Conservation (phyloP, 2,329 filamentous ascomycete genomes). For the Claviceps africana region DNA sequence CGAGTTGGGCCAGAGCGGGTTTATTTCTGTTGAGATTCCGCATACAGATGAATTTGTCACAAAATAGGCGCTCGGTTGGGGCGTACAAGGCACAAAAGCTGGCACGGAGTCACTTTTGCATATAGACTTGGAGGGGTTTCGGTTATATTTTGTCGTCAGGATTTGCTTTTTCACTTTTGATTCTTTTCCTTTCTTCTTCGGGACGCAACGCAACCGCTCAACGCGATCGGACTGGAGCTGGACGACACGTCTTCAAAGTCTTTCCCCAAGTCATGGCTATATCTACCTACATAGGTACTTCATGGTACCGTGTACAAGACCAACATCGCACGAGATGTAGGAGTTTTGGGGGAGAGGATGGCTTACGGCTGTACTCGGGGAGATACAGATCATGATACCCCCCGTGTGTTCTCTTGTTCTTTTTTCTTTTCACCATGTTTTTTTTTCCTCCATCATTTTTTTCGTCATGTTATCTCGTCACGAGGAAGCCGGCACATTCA, state of each 20-base stretch:
- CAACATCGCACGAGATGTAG: slow-evolving; percentile 5
- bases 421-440: background rate
- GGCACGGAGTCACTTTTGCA: background rate
- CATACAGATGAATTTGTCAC: background rate
- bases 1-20: background rate
- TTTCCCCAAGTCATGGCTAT: background rate
- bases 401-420: background rate
- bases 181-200: background rate
- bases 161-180: slow-evolving; percentile 6
- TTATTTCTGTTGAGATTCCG: background rate
- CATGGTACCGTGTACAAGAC: slow-evolving; percentile 16
- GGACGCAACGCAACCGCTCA: background rate
- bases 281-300: too few relatives aligned
- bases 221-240: background rate
- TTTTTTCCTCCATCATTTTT: too few relatives aligned
- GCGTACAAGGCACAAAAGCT: background rate
- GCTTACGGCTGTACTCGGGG: slow-evolving; percentile 20
- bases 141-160: background rate
- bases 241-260: background rate
- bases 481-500: background rate
- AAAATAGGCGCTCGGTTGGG: background rate
- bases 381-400: slow-evolving; percentile 18
- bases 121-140: background rate
- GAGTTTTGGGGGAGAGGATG: slow-evolving; percentile 9
- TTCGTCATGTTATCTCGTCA: background rate